Base-by-base conservation (phyloP, 257 asterid genomes). In the Paulownia fortunei region DNA sequence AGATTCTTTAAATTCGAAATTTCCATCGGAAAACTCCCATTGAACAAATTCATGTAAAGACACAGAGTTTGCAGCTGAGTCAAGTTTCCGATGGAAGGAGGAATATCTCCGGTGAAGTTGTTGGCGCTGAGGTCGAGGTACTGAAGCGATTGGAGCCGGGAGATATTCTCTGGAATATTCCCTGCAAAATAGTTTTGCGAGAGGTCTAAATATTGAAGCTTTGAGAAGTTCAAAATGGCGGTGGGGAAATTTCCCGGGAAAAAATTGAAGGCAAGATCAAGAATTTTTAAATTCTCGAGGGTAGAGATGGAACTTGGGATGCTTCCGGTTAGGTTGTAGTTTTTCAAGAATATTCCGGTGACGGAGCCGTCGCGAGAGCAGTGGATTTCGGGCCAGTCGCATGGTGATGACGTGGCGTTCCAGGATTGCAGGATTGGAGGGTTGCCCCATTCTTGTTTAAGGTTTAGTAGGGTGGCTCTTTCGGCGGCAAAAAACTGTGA, bases 101-200 rank as follows among this genome's bases (percentile, higher is more conserved):
- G 99, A 55, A 94, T 74, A 65, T 91, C 82, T 15, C 98, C 99
- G 76, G 92, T 85, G 92, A 94, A 86, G 74, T 92, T 90, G 77
- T 94, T 94, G 8, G 73, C 87, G 64, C 88, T 51, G 68, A 94
- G 78, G 41, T 91, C 89, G 67, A 94, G 88, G 76, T 74, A 19
- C 27, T 69, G 79, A 9, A 94, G 91, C 19, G 83, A 70, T 15
- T 55, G 27, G 41, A 94, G 86, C 83, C 54, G 65, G 81, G 85
- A 85, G 6, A 94, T 86, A 13, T 79, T 83, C 42, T 59, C 77
- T 65, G 98, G 97, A 73, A 94, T 82, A 36, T 76, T 51, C 69
- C 97, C 97, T 0, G 84, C 86, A 27, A 91, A 81, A 9, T 0
- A 4, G 79, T 94, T 94, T 65, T 91, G 97, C 4, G 97, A 86